These are phyloP conservation scores for Coffea canephora DNA, from an alignment of 257 asterid genomes.

Conservation along the genomic window DNA sequence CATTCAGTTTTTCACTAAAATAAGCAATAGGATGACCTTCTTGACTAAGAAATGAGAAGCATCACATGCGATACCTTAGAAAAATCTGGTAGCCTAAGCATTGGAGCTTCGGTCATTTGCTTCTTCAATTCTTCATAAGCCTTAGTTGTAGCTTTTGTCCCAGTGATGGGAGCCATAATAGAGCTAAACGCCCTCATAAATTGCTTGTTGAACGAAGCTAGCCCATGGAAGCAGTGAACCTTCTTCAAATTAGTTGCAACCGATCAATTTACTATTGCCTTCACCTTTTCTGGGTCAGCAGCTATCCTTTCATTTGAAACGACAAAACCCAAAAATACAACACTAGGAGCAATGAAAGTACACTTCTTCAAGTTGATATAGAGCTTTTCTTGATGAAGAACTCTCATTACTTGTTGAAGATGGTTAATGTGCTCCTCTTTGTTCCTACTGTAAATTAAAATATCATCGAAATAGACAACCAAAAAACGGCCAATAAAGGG, in stretches of 20 bases:
- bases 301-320: not conserved
- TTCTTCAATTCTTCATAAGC: not conserved
- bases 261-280: not conserved
- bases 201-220: not conserved
- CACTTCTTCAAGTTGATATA: no score
- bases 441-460: not conserved
- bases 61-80: constrained; percentile 7
- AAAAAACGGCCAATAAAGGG: not conserved
- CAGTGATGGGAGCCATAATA: not conserved
- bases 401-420: not conserved
- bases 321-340: not conserved
- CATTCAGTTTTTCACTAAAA: constrained; percentile 4
- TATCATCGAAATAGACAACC: not conserved
- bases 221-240: not conserved
- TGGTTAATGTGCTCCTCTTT: not conserved
- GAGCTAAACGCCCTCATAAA: not conserved
- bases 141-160: not conserved
- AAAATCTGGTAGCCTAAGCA: not conserved
- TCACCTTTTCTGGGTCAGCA: not conserved
- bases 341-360: not conserved
- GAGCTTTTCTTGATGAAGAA: not conserved
- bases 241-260: not conserved
- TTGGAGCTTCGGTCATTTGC: not conserved
- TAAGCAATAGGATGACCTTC: constrained; percentile 3
- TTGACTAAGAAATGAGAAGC: constrained; percentile 13